Evolutionary conservation across 163 green algal species (phyloP), one percentile per base, ranked within the genome.

Genomic region (Chlorella variabilis): DNA sequence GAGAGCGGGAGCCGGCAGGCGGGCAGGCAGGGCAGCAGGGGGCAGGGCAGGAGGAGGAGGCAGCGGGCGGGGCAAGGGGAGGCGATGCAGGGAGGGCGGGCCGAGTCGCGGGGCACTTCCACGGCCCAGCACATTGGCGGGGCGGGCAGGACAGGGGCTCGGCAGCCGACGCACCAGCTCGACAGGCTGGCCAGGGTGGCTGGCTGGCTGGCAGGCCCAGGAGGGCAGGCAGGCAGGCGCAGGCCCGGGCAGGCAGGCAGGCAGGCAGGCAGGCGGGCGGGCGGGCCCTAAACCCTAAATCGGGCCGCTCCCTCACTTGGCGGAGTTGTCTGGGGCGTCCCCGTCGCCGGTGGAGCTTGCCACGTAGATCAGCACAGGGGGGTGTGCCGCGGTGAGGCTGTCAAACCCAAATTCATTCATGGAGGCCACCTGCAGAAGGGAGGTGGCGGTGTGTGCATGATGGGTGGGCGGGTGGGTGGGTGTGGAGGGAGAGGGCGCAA

Each of bases 241-340:
- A 33, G 27, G 2, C 23, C n/a, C n/a, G n/a, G 23, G 56, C 56
- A 63, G 56, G 7, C 4, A n/a, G 3, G 17, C 17, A 33, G n/a
- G 56, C 20, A 11, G 27, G 23, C 18, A 27, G 9, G 56, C 56
- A 63, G 18, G 23, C 21, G 25, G 4, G 23, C n/a, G n/a, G n/a
- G n/a, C n/a, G n/a, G n/a, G n/a, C n/a, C n/a, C n/a, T n/a, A n/a
- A n/a, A n/a, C n/a, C n/a, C n/a, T n/a, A n/a, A n/a, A n/a, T n/a
- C n/a, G n/a, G n/a, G n/a, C n/a, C n/a, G n/a, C 7, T 38, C 59
- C 6, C 65, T 69, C 54, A 95, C 73, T 89, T 92, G 45, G 90
- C 87, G 54, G 91, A 85, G 82, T 98, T 99, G 83, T 99, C 96
- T 15, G 96, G 96, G 13, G 95, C 83, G 81, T 99, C 94, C 11